Evolutionary conservation across 2,329 filamentous ascomycete genomes (phyloP).

Genomic region (Pseudocercospora fuligena): DNA sequence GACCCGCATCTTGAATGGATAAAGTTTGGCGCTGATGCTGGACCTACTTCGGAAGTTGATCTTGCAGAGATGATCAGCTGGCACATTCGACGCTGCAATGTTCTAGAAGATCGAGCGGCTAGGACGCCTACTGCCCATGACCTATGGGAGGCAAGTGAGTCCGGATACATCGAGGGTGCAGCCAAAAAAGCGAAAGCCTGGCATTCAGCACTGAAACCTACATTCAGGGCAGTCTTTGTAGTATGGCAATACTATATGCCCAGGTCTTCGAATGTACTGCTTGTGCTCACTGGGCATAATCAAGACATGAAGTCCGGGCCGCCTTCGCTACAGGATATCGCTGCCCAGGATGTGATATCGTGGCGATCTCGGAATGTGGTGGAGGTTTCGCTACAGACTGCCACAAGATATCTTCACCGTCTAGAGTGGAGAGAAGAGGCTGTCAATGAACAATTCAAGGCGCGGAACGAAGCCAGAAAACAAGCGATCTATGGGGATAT

Average conservation of each 20-base stretch:
- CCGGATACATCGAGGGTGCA: too few relatives aligned
- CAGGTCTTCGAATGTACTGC: neutral
- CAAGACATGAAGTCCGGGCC: neutral
- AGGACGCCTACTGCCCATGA: too few relatives aligned
- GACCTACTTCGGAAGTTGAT: too few relatives aligned
- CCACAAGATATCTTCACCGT: neutral
- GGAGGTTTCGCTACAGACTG: conserved; percentile 3
- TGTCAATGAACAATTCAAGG: neutral
- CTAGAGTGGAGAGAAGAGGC: neutral
- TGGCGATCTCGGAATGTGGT: neutral
- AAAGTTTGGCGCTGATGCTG: too few relatives aligned
- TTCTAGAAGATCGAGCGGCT: too few relatives aligned
- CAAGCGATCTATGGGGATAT: too few relatives aligned
- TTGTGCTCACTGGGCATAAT: conserved; percentile 4
- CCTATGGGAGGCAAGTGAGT: too few relatives aligned
- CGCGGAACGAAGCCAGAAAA: too few relatives aligned
- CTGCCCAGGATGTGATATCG: neutral
- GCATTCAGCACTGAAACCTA: neutral
- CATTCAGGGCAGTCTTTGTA: neutral
- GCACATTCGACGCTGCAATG: too few relatives aligned
- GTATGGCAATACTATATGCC: neutral
- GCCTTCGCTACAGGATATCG: neutral
- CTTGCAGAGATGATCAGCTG: too few relatives aligned
- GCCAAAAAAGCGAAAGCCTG: too few relatives aligned
- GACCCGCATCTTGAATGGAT: too few relatives aligned